A percentile compares a stretch with the other conserved stretches of the same genome.
Conservation (phyloP, 805 yeast genomes). For the Scheffersomyces coipomensis region DNA sequence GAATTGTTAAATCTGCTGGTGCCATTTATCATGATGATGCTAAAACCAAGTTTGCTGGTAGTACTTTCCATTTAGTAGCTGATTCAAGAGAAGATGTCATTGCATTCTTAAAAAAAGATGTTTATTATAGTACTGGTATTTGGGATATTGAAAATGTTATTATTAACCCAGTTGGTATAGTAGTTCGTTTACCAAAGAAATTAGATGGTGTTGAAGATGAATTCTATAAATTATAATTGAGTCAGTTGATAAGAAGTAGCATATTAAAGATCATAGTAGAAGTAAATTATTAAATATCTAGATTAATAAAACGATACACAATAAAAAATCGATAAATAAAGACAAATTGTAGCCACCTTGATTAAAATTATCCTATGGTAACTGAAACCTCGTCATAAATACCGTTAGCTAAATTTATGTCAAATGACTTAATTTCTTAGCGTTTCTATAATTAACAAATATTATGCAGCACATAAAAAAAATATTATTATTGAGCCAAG, state of each 20-base stretch:
- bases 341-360: too few species aligned
- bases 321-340: too few species aligned
- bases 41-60: conserved; percentile 62
- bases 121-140: conserved; percentile 62
- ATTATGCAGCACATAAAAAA: too few species aligned
- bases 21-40: conserved; percentile 41
- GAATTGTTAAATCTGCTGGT: conserved; percentile 42
- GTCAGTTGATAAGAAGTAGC: too few species aligned
- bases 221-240: conserved; percentile 12
- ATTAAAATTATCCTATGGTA: too few species aligned
- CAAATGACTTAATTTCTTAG: too few species aligned
- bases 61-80: conserved; percentile 62
- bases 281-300: too few species aligned
- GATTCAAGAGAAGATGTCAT: conserved; percentile 63
- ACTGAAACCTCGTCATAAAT: too few species aligned
- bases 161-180: conserved; percentile 51
- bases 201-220: conserved; percentile 28
- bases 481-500: too few species aligned
- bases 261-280: background rate
- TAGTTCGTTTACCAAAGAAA: conserved; percentile 32
- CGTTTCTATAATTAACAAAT: too few species aligned
- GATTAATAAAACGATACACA: too few species aligned
- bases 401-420: too few species aligned
- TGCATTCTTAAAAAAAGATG: conserved; percentile 61
- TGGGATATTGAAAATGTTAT: conserved; percentile 72